Evolutionary conservation across 2,329 filamentous ascomycete species (phyloP).

Genomic region (Xylaria sp.): DNA sequence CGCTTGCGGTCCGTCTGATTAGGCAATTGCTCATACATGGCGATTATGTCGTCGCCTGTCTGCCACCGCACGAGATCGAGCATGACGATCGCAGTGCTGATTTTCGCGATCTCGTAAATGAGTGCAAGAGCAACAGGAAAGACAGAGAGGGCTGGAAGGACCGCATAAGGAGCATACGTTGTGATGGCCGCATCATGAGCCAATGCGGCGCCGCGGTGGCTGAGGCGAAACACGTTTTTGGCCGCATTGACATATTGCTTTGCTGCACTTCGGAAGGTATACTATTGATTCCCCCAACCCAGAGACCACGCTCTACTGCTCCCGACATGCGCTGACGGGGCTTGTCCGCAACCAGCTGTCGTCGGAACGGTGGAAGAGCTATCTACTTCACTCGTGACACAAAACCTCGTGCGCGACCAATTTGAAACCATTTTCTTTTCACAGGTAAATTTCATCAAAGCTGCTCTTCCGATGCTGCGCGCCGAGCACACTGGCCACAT

Average conservation of each 20-base stretch:
- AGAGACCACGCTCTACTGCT: neutral
- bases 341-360: conserved; percentile 66
- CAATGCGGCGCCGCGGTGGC: conserved; percentile 89
- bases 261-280: conserved; percentile 89
- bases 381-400: conserved; percentile 75
- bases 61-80: conserved; percentile 82
- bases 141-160: conserved; percentile 83
- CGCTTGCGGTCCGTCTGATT: conserved; percentile 84
- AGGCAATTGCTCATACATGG: conserved; percentile 88
- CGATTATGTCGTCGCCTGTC: conserved; percentile 87
- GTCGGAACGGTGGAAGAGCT: conserved; percentile 94
- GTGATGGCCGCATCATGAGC: conserved; percentile 70
- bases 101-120: conserved; percentile 81
- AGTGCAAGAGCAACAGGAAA: conserved; percentile 71
- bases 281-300: conserved; percentile 27
- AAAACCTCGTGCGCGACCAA: conserved; percentile 86
- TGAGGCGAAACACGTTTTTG: conserved; percentile 85
- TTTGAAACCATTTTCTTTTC: conserved; percentile 97
- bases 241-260: conserved; percentile 87
- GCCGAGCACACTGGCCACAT: conserved; percentile 87
- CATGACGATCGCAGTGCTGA: conserved; percentile 79
- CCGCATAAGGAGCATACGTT: conserved; percentile 74
- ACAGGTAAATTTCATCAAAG: conserved; percentile 95
- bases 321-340: conserved; percentile 32
- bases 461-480: conserved; percentile 82